These are phyloP conservation scores for Diaporthe longicolla DNA, from an alignment of 2,329 filamentous ascomycete genomes.

Conservation along the genomic window DNA sequence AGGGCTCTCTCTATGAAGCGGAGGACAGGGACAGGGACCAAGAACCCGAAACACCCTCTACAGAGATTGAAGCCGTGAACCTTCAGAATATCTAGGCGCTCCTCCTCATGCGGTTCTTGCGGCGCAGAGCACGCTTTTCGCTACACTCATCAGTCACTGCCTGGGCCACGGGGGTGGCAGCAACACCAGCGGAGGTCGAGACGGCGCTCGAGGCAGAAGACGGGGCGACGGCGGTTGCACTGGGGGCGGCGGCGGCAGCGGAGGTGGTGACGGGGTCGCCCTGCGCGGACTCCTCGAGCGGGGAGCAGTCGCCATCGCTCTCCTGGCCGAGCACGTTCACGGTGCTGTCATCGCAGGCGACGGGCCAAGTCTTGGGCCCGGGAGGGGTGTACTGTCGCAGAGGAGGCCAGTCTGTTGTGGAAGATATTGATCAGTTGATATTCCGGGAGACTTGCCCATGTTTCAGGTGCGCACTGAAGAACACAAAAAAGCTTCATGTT, in stretches of 20 bases:
- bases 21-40: too few species aligned
- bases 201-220: neutral
- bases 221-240: neutral
- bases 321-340: conserved; percentile 53
- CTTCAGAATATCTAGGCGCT: neutral
- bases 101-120: neutral
- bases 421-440: neutral
- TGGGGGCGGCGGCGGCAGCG: neutral
- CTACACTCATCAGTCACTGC: neutral
- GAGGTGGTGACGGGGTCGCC: neutral
- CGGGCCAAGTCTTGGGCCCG: conserved; percentile 53
- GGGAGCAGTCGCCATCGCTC: conserved; percentile 31
- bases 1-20: neutral
- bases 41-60: neutral
- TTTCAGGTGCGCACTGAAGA: too few species aligned
- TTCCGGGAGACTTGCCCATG: too few species aligned
- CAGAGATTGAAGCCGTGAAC: neutral
- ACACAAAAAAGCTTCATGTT: too few species aligned
- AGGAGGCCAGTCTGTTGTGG: conserved; percentile 48
- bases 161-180: neutral
- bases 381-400: conserved; percentile 52
- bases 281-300: neutral
- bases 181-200: too few species aligned
- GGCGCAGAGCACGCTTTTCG: neutral
- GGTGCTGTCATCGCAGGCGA: conserved; percentile 54